Evolutionary conservation across 352 stramenopile genomes (phyloP).

Genomic region (Globisporangium recalcitrans): DNA sequence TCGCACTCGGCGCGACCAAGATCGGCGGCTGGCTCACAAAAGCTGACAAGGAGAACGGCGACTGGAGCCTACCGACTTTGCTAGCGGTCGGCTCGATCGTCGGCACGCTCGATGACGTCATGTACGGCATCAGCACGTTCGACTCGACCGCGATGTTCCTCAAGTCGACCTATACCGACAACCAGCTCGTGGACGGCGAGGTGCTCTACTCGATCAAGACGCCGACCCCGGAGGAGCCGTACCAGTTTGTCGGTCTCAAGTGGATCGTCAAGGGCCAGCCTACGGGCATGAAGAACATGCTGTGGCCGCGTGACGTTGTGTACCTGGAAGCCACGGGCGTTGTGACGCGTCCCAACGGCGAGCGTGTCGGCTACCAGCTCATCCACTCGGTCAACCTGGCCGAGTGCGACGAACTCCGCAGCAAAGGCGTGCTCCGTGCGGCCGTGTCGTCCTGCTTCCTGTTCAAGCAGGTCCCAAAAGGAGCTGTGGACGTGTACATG

Average conservation of each 20-base stretch:
- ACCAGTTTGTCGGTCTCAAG: constrained; percentile 42
- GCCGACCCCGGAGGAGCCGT: constrained; percentile 32
- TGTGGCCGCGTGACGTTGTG: constrained; percentile 33
- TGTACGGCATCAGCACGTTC: constrained; percentile 50
- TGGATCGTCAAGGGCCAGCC: constrained; percentile 36
- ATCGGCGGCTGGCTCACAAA: constrained; percentile 12
- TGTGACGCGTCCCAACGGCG: constrained; percentile 23
- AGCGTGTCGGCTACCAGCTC: constrained; percentile 49
- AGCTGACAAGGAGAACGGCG: constrained; percentile 14
- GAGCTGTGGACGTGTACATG: constrained; percentile 27
- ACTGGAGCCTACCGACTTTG: constrained; percentile 29
- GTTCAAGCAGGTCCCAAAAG: constrained; percentile 26
- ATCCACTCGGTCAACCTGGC: constrained; percentile 42
- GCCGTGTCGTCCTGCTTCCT: constrained; percentile 35
- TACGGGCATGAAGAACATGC: constrained; percentile 22
- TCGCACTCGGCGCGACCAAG: constrained; percentile 14
- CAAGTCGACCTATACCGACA: constrained; percentile 41
- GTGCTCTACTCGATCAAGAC: constrained; percentile 43
- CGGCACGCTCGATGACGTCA: constrained; percentile 47
- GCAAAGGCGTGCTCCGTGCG: constrained; percentile 30
- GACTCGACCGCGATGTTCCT: constrained; percentile 44
- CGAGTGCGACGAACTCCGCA: constrained; percentile 26
- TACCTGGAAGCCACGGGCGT: constrained; percentile 27
- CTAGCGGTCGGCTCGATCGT: constrained; percentile 38
- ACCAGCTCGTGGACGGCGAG: constrained; percentile 45